phyloP scores from a whole-genome alignment of 2,329 filamentous ascomycete species.

The Clonostachys rhizophaga region DNA sequence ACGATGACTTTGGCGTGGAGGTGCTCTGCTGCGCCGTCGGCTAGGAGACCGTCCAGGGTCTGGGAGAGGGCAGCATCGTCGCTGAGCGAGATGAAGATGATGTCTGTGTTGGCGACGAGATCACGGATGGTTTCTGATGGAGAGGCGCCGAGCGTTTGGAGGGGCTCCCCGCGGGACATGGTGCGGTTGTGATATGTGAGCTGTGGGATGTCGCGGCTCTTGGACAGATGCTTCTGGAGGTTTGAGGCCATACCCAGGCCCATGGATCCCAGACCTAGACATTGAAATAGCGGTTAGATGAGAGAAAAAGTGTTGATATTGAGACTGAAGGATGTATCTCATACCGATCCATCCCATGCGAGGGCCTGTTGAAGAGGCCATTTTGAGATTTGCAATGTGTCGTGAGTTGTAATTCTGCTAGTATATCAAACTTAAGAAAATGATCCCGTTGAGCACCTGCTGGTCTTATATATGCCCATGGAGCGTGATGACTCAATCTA shows the following conservation, averaged over 20 bases:
- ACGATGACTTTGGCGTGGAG: constrained; percentile 33
- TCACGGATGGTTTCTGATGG: constrained; percentile 11
- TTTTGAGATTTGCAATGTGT: too few relatives aligned
- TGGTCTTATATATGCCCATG: too few relatives aligned
- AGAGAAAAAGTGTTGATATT: too few relatives aligned
- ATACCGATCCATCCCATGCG: too few relatives aligned
- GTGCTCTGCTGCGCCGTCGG: constrained; percentile 3
- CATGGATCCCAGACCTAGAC: constrained; percentile 43
- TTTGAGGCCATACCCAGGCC: constrained; percentile 43
- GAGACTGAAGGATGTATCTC: too few relatives aligned
- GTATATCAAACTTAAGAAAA: too few relatives aligned
- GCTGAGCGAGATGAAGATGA: constrained; percentile 34
- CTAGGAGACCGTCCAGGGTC: constrained; percentile 21
- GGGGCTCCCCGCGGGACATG: constrained; percentile 31
- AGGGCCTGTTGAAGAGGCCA: too few relatives aligned
- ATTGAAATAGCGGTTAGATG: too few relatives aligned
- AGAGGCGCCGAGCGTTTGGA: constrained; percentile 18
- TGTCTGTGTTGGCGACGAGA: constrained; percentile 20
- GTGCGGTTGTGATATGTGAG: constrained; percentile 41
- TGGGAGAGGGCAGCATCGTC: constrained; percentile 31
- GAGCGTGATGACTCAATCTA: too few relatives aligned
- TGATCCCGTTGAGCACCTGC: too few relatives aligned
- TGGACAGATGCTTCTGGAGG: constrained; percentile 33
- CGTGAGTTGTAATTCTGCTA: too few relatives aligned
- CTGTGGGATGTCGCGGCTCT: constrained; percentile 6